These are phyloP conservation scores for Leccinum aurantiacum DNA, from an alignment of 768 basidiomycete genomes.

Conservation along the genomic window DNA sequence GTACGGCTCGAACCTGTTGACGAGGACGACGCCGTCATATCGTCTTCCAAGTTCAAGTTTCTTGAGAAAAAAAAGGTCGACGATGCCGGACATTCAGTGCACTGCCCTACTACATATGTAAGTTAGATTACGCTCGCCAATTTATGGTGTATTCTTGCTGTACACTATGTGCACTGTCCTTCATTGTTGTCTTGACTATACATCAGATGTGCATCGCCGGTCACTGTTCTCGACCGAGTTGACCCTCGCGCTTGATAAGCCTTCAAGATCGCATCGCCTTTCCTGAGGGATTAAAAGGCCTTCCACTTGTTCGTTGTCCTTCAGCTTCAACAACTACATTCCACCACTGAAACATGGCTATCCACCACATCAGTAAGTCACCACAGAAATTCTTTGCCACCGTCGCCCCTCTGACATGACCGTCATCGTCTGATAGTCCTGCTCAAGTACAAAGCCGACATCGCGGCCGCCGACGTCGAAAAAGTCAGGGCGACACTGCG, in stretches of 20 bases:
- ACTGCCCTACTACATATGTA: too few relatives aligned
- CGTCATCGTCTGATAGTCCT: slow-evolving; percentile 14
- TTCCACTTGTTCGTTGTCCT: not conserved
- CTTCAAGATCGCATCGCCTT: not conserved
- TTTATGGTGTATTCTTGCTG: slow-evolving; percentile 2
- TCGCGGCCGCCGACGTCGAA: slow-evolving; percentile 3
- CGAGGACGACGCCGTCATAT: not conserved
- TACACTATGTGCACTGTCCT: slow-evolving; percentile 8
- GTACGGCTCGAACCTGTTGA: not conserved
- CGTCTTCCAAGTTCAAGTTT: not conserved
- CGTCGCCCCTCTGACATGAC: not conserved
- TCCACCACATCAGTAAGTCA: slow-evolving; percentile 27
- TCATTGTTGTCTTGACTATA: slow-evolving; percentile 11
- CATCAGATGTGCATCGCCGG: not conserved
- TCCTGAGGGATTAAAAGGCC: slow-evolving; percentile 3
- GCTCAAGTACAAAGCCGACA: slow-evolving; percentile 23
- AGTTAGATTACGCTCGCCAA: too few relatives aligned
- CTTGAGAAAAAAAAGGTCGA: too few relatives aligned
- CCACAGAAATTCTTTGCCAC: not conserved
- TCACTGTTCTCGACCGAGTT: not conserved
- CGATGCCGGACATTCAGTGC: too few relatives aligned
- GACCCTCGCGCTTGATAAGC: not conserved
- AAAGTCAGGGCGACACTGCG: not conserved
- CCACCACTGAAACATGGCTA: slow-evolving; percentile 1
- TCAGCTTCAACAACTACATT: not conserved